phyloP scores from a whole-genome alignment of 495 filamentous ascomycete species.

The Daldinia vernicosa region DNA sequence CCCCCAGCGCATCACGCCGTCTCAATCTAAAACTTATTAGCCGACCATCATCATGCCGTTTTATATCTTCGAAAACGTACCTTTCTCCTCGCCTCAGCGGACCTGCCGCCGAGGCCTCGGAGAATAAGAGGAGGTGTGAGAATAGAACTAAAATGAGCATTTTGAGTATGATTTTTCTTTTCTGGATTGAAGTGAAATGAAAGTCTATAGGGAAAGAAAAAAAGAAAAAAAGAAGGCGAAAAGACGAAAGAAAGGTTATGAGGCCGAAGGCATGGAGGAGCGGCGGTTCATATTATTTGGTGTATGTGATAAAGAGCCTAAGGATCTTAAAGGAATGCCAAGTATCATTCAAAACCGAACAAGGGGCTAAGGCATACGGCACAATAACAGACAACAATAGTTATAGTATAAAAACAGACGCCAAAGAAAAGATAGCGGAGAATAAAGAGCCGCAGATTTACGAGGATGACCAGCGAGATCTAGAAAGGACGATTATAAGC shows the following conservation, averaged over 20 bases:
- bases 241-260: constrained; percentile 22
- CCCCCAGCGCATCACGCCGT: constrained; percentile 23
- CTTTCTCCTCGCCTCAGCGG: constrained; percentile 43
- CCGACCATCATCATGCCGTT: neutral
- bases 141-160: constrained; percentile 44
- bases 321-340: constrained; percentile 23
- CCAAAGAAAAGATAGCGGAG: constrained; percentile 35
- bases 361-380: constrained; percentile 20
- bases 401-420: constrained; percentile 6
- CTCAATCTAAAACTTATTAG: constrained; percentile 37
- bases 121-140: constrained; percentile 44
- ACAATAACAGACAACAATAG: constrained; percentile 29
- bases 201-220: constrained; percentile 15
- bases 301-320: constrained; percentile 37
- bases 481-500: constrained; percentile 27
- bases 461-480: constrained; percentile 29
- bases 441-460: constrained; percentile 38
- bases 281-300: constrained; percentile 42
- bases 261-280: constrained; percentile 21
- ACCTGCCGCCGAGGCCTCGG: constrained; percentile 46
- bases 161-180: constrained; percentile 13
- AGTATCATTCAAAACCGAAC: constrained; percentile 26
- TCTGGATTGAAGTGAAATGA: constrained; percentile 23
- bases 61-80: constrained; percentile 32
- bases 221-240: constrained; percentile 20